Percentiles rank a stretch among this genome's conserved stretches.
phyloP scores from a whole-genome alignment of 2,329 filamentous ascomycete genomes.

The Mycogone perniciosa region DNA sequence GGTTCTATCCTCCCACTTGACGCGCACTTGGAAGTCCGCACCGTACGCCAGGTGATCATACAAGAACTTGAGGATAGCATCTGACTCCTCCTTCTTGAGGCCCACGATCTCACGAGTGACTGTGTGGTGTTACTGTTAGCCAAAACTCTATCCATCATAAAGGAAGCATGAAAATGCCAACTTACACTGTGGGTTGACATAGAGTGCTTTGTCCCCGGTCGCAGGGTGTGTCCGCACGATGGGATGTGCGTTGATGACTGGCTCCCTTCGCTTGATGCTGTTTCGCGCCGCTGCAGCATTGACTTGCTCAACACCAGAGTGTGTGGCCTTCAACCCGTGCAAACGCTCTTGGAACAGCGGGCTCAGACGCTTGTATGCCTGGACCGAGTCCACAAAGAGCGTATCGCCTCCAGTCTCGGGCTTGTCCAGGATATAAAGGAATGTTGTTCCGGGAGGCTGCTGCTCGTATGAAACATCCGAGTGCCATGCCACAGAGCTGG shows the following conservation, averaged over 20 bases:
- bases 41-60: constrained; percentile 47
- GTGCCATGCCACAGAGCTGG: constrained; percentile 83
- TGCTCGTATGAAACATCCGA: constrained; percentile 82
- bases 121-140: constrained; percentile 24
- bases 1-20: constrained; percentile 73
- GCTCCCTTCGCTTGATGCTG: constrained; percentile 67
- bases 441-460: constrained; percentile 85
- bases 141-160: too few species aligned
- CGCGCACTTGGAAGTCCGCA: constrained; percentile 63
- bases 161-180: too few species aligned
- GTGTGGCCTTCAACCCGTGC: constrained; percentile 72
- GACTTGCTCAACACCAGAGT: constrained; percentile 78
- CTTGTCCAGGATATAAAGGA: constrained; percentile 80
- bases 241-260: constrained; percentile 68
- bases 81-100: constrained; percentile 81
- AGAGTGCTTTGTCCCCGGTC: constrained; percentile 79
- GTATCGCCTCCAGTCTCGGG: constrained; percentile 79
- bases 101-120: constrained; percentile 77
- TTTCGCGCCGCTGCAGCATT: constrained; percentile 60
- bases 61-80: constrained; percentile 66
- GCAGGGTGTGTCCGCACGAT: constrained; percentile 74
- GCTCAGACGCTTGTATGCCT: constrained; percentile 75
- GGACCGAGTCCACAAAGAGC: constrained; percentile 70
- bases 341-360: constrained; percentile 73
- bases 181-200: constrained; percentile 76